Conservation (phyloP, 441 rosid genomes). For the Erodium chrysanthum region DNA sequence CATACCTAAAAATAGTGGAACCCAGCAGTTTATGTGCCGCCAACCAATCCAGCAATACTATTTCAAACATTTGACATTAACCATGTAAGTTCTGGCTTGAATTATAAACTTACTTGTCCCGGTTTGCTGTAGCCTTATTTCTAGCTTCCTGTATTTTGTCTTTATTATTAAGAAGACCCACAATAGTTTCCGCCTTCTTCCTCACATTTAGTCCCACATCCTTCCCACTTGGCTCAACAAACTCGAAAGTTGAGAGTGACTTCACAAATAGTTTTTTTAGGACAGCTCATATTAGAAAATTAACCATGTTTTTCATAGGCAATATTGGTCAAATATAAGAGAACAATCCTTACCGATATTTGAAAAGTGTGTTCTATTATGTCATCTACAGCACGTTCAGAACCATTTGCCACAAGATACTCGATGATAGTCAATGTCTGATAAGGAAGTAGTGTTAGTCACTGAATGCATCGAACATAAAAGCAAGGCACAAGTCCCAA, state of each 20-base stretch:
- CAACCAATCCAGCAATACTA: slow-evolving; percentile 7
- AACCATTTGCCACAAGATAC: slow-evolving; percentile 86
- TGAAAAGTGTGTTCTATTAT: slow-evolving; percentile 91
- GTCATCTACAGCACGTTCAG: slow-evolving; percentile 93
- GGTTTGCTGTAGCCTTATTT: slow-evolving; percentile 77
- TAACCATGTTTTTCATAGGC: slow-evolving; percentile 12
- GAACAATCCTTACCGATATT: slow-evolving; percentile 61
- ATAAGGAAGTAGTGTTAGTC: slow-evolving; percentile 15
- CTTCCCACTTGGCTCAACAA: slow-evolving; percentile 88
- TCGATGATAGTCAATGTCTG: slow-evolving; percentile 92
- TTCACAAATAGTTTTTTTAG: slow-evolving; percentile 24
- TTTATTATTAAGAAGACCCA: slow-evolving; percentile 56
- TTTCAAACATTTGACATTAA: slow-evolving; percentile 4
- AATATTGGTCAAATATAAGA: slow-evolving; percentile 7
- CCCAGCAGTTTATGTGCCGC: slow-evolving; percentile 11
- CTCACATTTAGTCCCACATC: slow-evolving; percentile 88
- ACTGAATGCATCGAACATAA: slow-evolving; percentile 8
- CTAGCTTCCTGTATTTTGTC: slow-evolving; percentile 86
- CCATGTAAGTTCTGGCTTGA: slow-evolving; percentile 11
- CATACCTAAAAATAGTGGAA: slow-evolving; percentile 40
- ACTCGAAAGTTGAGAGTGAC: slow-evolving; percentile 86
- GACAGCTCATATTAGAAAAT: slow-evolving; percentile 20
- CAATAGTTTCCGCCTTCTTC: slow-evolving; percentile 85
- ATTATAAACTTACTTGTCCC: slow-evolving; percentile 63
- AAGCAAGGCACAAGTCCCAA: slow-evolving; percentile 2